Percentiles rank a stretch among this genome's conserved stretches.
These are phyloP conservation scores for Cardamine chenopodiifolia DNA, from an alignment of 345 rosid genomes.

Conservation along the genomic window DNA sequence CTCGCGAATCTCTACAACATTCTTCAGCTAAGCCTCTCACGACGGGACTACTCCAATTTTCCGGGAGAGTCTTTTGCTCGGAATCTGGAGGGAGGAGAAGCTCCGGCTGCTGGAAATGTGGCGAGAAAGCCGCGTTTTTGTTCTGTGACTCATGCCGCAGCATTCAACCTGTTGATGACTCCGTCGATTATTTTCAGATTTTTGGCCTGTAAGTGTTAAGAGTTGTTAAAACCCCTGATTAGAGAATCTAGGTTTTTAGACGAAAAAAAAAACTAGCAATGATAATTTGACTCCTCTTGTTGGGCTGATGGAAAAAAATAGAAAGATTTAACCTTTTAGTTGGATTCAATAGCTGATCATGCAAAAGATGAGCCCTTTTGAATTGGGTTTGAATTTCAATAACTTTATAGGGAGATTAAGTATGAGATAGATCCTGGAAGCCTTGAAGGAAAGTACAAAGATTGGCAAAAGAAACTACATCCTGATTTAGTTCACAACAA, in stretches of 20 bases:
- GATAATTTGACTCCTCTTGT: background rate
- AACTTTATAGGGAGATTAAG: slow-evolving; percentile 56
- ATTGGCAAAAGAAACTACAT: slow-evolving; percentile 93
- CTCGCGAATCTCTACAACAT: slow-evolving; percentile 34
- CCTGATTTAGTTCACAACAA: slow-evolving; percentile 96
- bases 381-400: slow-evolving; percentile 19
- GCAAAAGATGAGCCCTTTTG: slow-evolving; percentile 25
- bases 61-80: slow-evolving; percentile 48
- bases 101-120: slow-evolving; percentile 77
- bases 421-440: slow-evolving; percentile 61
- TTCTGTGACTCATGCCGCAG: slow-evolving; percentile 67
- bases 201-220: slow-evolving; percentile 68
- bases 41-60: slow-evolving; percentile 21
- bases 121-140: slow-evolving; percentile 53
- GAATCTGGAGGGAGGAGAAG: slow-evolving; percentile 29
- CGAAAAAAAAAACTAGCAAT: background rate
- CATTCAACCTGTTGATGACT: slow-evolving; percentile 81
- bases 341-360: background rate
- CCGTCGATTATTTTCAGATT: slow-evolving; percentile 74
- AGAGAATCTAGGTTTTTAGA: background rate
- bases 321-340: slow-evolving; percentile 14
- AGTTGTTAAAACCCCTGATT: background rate
- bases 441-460: slow-evolving; percentile 73
- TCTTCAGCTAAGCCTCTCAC: background rate
- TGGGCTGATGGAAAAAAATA: background rate